phyloP scores from a whole-genome alignment of 2,329 filamentous ascomycete species.

The Xylaria multiplex region DNA sequence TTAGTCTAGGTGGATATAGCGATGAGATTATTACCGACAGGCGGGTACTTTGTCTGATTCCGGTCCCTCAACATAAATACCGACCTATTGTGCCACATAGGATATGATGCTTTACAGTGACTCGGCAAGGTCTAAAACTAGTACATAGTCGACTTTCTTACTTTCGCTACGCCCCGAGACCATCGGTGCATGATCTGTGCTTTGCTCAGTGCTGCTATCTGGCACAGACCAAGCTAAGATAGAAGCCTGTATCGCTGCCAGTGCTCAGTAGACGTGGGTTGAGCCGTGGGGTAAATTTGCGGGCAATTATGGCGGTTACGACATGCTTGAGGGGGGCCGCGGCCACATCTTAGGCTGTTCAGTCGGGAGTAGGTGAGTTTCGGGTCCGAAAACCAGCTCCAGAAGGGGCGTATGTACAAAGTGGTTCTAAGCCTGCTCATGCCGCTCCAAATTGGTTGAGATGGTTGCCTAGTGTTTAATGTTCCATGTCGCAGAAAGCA shows the following conservation, averaged over 20 bases:
- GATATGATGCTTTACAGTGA: not conserved
- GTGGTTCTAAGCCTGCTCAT: conserved; percentile 8
- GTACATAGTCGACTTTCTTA: conserved; percentile 16
- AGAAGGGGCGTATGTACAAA: conserved; percentile 13
- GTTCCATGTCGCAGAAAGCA: too few relatives aligned
- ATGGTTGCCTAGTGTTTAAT: too few relatives aligned
- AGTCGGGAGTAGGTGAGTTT: not conserved
- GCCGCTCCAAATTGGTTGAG: conserved; percentile 1
- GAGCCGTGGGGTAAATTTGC: conserved; percentile 1
- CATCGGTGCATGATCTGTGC: not conserved
- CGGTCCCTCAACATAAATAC: too few relatives aligned
- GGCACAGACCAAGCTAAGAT: conserved; percentile 4
- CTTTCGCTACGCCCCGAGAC: not conserved
- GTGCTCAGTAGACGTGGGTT: not conserved
- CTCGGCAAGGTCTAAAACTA: not conserved
- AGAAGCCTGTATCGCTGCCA: conserved; percentile 2
- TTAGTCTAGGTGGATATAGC: conserved; percentile 16
- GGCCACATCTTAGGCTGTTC: too few relatives aligned
- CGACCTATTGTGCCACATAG: not conserved
- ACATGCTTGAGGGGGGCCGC: not conserved
- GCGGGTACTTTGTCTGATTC: conserved; percentile 15
- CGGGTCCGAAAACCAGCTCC: conserved; percentile 7
- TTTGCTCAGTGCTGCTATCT: not conserved
- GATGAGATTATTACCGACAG: conserved; percentile 12
- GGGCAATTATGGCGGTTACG: not conserved